Evolutionary conservation across 73 alveolate species (phyloP).

Genomic region (Uronychia setigera): DNA sequence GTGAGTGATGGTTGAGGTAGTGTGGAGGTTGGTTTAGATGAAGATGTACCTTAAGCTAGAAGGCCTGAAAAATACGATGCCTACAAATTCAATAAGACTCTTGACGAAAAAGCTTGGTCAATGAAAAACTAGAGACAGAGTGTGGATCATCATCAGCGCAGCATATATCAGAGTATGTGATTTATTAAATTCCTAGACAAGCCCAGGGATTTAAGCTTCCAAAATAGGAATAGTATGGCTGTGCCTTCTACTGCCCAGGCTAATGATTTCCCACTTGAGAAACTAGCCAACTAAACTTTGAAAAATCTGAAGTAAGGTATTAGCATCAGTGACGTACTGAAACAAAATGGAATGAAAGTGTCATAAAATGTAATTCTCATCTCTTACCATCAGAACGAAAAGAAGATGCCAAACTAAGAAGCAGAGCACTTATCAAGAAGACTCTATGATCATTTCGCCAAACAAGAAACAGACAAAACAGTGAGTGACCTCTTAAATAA

Average conservation of each 20-base stretch:
- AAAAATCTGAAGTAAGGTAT: background rate
- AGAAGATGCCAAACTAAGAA: background rate
- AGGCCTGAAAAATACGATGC: background rate
- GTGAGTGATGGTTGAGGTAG: no score
- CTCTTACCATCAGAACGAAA: background rate
- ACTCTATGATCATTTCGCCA: background rate
- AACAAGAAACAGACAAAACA: background rate
- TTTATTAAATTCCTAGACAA: background rate
- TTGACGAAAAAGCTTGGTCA: background rate
- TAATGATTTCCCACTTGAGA: no score
- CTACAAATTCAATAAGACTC: background rate
- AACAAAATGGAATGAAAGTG: background rate
- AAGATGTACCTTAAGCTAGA: background rate
- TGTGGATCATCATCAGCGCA: background rate
- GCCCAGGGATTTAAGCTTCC: background rate
- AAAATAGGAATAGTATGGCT: background rate
- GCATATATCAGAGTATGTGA: background rate
- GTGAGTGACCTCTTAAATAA: background rate
- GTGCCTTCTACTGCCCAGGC: no score
- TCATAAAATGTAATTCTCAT: background rate
- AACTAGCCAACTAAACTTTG: no score
- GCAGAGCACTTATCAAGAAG: background rate
- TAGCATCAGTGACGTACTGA: background rate
- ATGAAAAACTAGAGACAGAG: background rate
- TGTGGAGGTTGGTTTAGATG: background rate